phyloP scores from a whole-genome alignment of 345 rosid species.

The Sonneratia caseolaris region DNA sequence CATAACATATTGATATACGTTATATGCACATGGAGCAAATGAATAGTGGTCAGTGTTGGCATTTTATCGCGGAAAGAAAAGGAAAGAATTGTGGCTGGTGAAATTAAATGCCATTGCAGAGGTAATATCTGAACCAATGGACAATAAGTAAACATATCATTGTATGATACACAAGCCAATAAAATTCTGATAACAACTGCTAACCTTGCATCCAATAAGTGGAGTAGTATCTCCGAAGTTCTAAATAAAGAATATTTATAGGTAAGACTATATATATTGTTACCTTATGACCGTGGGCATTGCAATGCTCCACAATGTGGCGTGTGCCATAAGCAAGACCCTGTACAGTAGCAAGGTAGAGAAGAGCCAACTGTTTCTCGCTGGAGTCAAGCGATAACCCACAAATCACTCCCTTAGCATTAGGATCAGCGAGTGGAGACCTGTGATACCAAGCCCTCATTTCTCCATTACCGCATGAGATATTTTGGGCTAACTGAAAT shows the following conservation, averaged over 20 bases:
- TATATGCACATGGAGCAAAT: neutral
- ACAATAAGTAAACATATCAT: neutral
- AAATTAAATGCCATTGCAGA: neutral
- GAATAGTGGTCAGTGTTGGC: neutral
- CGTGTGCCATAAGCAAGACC: constrained; percentile 93
- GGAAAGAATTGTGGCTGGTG: neutral
- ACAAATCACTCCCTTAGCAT: constrained; percentile 65
- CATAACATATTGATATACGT: neutral
- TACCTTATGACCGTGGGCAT: constrained; percentile 83
- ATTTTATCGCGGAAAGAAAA: neutral
- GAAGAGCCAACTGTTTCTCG: constrained; percentile 72
- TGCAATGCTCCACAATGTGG: constrained; percentile 87
- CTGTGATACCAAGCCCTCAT: constrained; percentile 26
- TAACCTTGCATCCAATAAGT: neutral
- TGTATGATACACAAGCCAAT: neutral
- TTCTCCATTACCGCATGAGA: neutral
- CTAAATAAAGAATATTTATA: neutral
- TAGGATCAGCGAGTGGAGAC: constrained; percentile 91
- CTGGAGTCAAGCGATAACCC: constrained; percentile 84
- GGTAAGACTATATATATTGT: neutral
- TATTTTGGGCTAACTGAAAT: neutral
- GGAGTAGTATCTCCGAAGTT: neutral
- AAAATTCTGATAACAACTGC: neutral
- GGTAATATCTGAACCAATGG: neutral
- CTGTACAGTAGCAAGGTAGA: constrained; percentile 73